These are phyloP conservation scores for Pseudogymnoascus sp. DNA, from an alignment of 2,329 filamentous ascomycete genomes.

Conservation along the genomic window DNA sequence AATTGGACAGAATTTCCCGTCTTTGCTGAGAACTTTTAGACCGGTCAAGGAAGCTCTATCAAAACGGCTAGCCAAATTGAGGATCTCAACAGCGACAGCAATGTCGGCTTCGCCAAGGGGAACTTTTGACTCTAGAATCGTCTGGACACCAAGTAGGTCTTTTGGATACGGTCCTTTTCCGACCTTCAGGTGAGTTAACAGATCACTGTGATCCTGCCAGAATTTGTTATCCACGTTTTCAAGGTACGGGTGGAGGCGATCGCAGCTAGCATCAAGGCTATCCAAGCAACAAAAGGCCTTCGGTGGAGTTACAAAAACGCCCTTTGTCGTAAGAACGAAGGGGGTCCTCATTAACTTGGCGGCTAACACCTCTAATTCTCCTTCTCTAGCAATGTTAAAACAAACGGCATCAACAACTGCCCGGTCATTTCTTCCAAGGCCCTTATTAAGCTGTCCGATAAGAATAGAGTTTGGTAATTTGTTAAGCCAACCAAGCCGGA, in stretches of 20 bases:
- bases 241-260: constrained; percentile 19
- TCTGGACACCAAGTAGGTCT: constrained; percentile 20
- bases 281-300: constrained; percentile 16
- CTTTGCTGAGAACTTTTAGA: constrained; percentile 20
- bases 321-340: constrained; percentile 15
- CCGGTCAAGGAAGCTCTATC: constrained; percentile 9
- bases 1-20: constrained; percentile 9
- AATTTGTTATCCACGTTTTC: constrained; percentile 21
- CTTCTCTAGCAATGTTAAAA: background rate
- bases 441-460: background rate
- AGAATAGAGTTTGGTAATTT: constrained; percentile 10
- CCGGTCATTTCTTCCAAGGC: background rate
- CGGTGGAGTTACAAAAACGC: constrained; percentile 14
- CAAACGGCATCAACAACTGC: background rate
- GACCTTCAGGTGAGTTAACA: constrained; percentile 20
- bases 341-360: constrained; percentile 12
- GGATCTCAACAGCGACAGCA: constrained; percentile 21
- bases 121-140: constrained; percentile 16
- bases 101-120: constrained; percentile 19
- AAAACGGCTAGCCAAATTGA: constrained; percentile 18
- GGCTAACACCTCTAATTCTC: background rate
- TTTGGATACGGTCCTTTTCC: constrained; percentile 14
- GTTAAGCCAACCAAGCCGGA: constrained; percentile 18
- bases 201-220: constrained; percentile 15
- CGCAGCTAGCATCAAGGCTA: constrained; percentile 12